phyloP scores from a whole-genome alignment of 495 filamentous ascomycete species.

The Penicillium bialowiezense region DNA sequence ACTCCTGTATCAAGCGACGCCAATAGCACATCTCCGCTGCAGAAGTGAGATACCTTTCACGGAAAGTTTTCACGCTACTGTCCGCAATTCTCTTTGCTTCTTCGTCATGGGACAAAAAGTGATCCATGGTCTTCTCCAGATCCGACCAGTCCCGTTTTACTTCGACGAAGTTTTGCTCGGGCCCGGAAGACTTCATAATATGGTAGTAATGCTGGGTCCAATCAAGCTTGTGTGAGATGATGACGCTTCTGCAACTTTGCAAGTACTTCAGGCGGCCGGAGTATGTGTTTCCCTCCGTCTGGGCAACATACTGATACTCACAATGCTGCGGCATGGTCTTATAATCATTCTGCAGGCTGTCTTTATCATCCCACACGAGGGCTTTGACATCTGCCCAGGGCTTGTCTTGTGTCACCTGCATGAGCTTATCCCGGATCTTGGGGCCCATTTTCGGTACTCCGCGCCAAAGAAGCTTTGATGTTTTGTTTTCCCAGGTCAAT shows the following conservation, averaged over 20 bases:
- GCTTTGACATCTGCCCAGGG: slow-evolving; percentile 42
- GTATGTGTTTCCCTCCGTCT: slow-evolving; percentile 45
- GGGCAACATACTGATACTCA: slow-evolving; percentile 30
- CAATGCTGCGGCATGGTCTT: slow-evolving; percentile 29
- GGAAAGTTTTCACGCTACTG: slow-evolving; percentile 38
- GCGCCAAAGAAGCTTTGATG: slow-evolving; percentile 46
- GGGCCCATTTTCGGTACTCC: slow-evolving; percentile 19
- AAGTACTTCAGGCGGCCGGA: slow-evolving; percentile 47
- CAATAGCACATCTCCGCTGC: slow-evolving; percentile 50
- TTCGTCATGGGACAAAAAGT: slow-evolving; percentile 29
- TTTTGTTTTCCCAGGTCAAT: slow-evolving; percentile 43
- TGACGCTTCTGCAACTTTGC: slow-evolving; percentile 46
- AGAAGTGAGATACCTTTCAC: slow-evolving; percentile 47
- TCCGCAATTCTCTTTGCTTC: slow-evolving; percentile 44
- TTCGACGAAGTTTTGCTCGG: slow-evolving; percentile 49
- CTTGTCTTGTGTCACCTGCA: slow-evolving; percentile 31
- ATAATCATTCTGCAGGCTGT: slow-evolving; percentile 9
- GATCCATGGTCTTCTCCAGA: slow-evolving; percentile 38
- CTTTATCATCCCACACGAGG: slow-evolving; percentile 29
- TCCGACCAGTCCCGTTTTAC: slow-evolving; percentile 46
- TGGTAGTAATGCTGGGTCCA: slow-evolving; percentile 17
- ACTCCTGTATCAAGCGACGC: slow-evolving; percentile 33
- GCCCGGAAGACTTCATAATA: slow-evolving; percentile 24
- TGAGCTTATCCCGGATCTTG: slow-evolving; percentile 29
- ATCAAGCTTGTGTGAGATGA: slow-evolving; percentile 28